phyloP scores from a whole-genome alignment of 495 filamentous ascomycete genomes.

The Penicillium bovifimosum region DNA sequence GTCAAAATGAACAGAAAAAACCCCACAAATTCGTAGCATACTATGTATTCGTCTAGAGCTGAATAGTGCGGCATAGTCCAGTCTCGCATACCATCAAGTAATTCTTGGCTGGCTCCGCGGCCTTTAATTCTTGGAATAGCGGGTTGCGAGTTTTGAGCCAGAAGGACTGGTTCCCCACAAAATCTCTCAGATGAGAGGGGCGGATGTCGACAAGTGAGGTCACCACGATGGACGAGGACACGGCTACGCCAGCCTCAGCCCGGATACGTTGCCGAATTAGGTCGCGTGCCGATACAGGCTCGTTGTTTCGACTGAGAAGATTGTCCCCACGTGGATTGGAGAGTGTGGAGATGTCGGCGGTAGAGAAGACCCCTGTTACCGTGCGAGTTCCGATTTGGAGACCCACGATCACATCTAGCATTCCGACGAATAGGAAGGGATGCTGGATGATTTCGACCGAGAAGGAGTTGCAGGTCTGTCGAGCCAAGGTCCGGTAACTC shows the following conservation, averaged over 20 bases:
- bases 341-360: conserved; percentile 16
- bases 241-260: conserved; percentile 34
- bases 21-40: not conserved
- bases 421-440: conserved; percentile 77
- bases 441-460: conserved; percentile 87
- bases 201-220: conserved; percentile 38
- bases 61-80: conserved; percentile 42
- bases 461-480: conserved; percentile 74
- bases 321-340: conserved; percentile 14
- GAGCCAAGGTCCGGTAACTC: conserved; percentile 57
- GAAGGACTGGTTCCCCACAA: conserved; percentile 45
- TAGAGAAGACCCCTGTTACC: conserved; percentile 38
- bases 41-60: conserved; percentile 21
- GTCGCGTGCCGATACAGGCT: conserved; percentile 34
- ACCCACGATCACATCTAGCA: conserved; percentile 71
- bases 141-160: conserved; percentile 49
- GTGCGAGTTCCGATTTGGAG: conserved; percentile 53
- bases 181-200: conserved; percentile 43
- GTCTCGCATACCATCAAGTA: conserved; percentile 47
- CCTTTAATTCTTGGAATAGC: conserved; percentile 41
- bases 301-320: conserved; percentile 21
- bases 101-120: conserved; percentile 35
- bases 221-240: conserved; percentile 32
- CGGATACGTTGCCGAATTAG: conserved; percentile 35
- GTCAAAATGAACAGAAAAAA: not conserved